Percentiles rank a stretch among this genome's conserved stretches.
Evolutionary conservation across 2,329 filamentous ascomycete species (phyloP).

Genomic region (Apiospora kogelbergensis): DNA sequence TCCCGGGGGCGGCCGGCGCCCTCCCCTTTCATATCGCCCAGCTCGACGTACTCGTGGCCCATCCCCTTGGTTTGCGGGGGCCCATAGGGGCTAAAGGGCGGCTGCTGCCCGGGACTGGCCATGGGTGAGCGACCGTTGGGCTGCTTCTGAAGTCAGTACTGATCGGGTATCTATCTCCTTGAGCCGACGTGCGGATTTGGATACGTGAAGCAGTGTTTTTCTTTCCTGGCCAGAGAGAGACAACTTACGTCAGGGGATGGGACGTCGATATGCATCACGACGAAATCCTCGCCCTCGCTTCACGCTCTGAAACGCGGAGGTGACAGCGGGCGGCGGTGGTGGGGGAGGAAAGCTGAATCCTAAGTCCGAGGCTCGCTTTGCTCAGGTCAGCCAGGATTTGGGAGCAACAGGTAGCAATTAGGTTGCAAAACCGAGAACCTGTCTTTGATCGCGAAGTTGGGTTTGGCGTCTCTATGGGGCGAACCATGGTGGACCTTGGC

Average conservation of each 20-base stretch:
- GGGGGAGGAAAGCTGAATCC: neutral
- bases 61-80: neutral
- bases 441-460: neutral
- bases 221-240: neutral
- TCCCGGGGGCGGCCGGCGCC: neutral
- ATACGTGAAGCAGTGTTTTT: too few species aligned
- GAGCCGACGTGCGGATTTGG: too few species aligned
- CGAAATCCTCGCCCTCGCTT: neutral
- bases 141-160: neutral
- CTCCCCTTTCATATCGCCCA: neutral
- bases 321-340: neutral
- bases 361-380: neutral
- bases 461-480: neutral
- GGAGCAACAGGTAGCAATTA: neutral
- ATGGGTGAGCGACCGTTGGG: neutral
- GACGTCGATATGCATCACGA: slow-evolving; percentile 3
- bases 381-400: neutral
- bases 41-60: slow-evolving; percentile 1
- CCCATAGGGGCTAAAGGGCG: neutral
- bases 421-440: neutral
- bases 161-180: too few species aligned
- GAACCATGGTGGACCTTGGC: neutral
- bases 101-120: neutral
- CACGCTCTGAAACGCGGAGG: neutral
- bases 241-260: neutral